Conservation (phyloP, 371 early-diverging fungal genomes). For the Dipsacomyces acuminosporus region DNA sequence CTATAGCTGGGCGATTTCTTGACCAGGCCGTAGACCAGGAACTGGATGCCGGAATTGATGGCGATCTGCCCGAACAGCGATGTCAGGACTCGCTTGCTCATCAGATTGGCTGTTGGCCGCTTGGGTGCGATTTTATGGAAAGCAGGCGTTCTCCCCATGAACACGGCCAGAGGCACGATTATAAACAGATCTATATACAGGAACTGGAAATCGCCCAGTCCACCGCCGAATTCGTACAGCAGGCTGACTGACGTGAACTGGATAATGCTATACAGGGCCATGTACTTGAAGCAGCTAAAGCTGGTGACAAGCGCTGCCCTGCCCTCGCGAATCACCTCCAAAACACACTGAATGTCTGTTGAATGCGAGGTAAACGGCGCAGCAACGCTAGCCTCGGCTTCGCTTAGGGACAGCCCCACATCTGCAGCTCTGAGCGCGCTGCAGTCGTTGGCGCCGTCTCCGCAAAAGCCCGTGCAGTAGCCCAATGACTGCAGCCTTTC, state of each 20-base stretch:
- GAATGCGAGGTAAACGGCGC: constrained; percentile 93
- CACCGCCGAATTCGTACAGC: constrained; percentile 78
- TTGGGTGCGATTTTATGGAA: constrained; percentile 65
- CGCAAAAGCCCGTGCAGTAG: constrained; percentile 94
- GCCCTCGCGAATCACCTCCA: constrained; percentile 84
- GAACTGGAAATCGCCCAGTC: constrained; percentile 91
- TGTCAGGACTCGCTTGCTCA: constrained; percentile 83
- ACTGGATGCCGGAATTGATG: constrained; percentile 74
- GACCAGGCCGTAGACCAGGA: constrained; percentile 62
- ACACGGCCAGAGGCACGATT: constrained; percentile 86
- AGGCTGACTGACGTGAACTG: constrained; percentile 88
- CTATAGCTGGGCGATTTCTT: constrained; percentile 71
- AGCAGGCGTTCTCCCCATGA: constrained; percentile 75
- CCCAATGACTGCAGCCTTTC: constrained; percentile 82
- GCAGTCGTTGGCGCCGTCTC: constrained; percentile 99
- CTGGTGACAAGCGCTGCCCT: constrained; percentile 96
- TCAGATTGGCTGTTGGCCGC: constrained; percentile 89
- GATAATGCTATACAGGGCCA: constrained; percentile 88
- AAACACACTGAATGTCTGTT: constrained; percentile 86
- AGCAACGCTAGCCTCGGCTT: constrained; percentile 97
- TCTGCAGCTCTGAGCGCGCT: constrained; percentile 98
- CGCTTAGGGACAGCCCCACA: constrained; percentile 95
- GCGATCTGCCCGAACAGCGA: constrained; percentile 85
- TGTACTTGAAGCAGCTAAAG: constrained; percentile 97
- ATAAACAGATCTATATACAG: constrained; percentile 85